Conservation (phyloP, 257 asterid genomes). For the Lavandula angustifolia region DNA sequence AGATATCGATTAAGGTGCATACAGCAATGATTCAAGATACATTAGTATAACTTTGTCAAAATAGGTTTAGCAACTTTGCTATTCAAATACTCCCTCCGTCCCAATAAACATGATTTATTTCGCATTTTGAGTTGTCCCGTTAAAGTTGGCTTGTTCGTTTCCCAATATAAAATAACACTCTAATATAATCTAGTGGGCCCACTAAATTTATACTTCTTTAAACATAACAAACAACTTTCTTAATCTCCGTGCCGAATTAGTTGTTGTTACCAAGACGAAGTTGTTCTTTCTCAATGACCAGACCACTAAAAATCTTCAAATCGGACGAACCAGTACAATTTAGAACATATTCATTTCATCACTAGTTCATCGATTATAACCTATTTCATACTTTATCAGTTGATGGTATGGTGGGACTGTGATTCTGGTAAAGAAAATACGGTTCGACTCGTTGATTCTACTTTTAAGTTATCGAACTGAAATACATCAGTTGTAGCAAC, state of each 20-base stretch:
- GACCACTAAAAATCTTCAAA: neutral
- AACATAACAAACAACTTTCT: too few relatives aligned
- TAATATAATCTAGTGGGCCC: too few relatives aligned
- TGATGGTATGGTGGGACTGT: neutral
- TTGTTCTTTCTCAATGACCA: conserved; percentile 3
- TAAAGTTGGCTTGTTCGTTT: too few relatives aligned
- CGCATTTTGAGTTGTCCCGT: too few relatives aligned
- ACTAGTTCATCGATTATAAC: conserved; percentile 8
- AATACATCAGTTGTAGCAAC: conserved; percentile 7
- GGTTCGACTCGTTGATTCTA: neutral
- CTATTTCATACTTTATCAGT: neutral
- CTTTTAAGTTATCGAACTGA: conserved; percentile 1
- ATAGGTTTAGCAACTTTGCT: too few relatives aligned
- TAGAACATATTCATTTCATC: conserved; percentile 1
- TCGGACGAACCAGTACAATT: neutral
- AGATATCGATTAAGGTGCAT: conserved; percentile 19
- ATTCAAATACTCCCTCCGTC: neutral
- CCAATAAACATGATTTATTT: too few relatives aligned
- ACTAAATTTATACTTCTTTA: too few relatives aligned
- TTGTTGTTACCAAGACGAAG: conserved; percentile 9
- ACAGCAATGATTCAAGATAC: too few relatives aligned
- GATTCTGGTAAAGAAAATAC: neutral
- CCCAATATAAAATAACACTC: too few relatives aligned
- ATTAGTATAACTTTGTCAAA: too few relatives aligned
- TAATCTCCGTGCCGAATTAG: neutral